phyloP scores from a whole-genome alignment of 495 filamentous ascomycete species.

The Tuber magnatum region DNA sequence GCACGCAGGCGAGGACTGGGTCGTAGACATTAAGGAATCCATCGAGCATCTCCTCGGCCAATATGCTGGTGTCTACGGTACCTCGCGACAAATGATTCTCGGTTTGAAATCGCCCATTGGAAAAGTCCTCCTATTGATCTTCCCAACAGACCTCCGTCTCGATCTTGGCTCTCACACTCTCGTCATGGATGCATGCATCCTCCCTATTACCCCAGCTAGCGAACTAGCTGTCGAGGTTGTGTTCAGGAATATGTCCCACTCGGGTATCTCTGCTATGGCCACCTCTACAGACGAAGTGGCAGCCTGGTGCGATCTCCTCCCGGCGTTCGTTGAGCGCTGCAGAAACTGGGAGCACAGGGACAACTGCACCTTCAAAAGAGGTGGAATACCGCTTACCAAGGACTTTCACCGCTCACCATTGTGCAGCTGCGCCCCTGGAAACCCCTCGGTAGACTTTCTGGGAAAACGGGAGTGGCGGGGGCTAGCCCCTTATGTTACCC shows the following conservation, averaged over 20 bases:
- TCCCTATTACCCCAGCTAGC: constrained; percentile 35
- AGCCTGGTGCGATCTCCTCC: constrained; percentile 49
- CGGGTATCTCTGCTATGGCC: constrained; percentile 22
- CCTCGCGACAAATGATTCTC: background rate
- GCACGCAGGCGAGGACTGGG: constrained; percentile 9
- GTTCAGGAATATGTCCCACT: background rate
- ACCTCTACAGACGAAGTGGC: constrained; percentile 46
- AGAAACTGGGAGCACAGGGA: constrained; percentile 49
- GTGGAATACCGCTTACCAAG: constrained; percentile 40
- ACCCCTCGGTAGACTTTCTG: constrained; percentile 35
- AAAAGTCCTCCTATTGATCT: constrained; percentile 38
- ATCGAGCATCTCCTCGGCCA: constrained; percentile 40
- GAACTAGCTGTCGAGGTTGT: constrained; percentile 4
- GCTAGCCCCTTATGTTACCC: constrained; percentile 29
- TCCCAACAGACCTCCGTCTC: constrained; percentile 34
- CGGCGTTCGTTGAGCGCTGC: constrained; percentile 51
- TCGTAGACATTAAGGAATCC: constrained; percentile 43
- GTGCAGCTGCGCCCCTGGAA: constrained; percentile 44
- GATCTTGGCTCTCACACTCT: constrained; percentile 42
- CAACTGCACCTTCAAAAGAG: constrained; percentile 48
- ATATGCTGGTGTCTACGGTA: constrained; percentile 37
- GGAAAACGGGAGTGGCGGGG: constrained; percentile 27
- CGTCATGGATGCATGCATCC: constrained; percentile 43
- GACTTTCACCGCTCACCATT: constrained; percentile 31
- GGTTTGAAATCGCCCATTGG: constrained; percentile 16